phyloP scores from a whole-genome alignment of 2,329 filamentous ascomycete genomes.

The Elsinoe batatas region DNA sequence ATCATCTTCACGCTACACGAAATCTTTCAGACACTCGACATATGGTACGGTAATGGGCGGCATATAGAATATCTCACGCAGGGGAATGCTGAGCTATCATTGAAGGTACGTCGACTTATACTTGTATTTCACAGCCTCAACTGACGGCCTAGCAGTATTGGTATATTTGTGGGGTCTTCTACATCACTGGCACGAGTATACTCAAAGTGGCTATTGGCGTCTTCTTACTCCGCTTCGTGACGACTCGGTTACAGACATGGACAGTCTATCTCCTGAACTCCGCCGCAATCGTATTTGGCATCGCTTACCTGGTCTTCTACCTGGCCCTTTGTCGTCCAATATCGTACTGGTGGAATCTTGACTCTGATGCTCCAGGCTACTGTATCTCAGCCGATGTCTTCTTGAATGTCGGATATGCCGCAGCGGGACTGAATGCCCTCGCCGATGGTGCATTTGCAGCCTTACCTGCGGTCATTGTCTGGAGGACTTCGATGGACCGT shows the following conservation, averaged over 20 bases:
- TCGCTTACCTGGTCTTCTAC: conserved; percentile 42
- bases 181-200: conserved; percentile 38
- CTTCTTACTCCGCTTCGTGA: conserved; percentile 45
- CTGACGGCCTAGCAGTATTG: conserved; percentile 30
- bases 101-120: background rate
- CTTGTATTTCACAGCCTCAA: background rate
- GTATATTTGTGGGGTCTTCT: conserved; percentile 48
- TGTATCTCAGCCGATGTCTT: conserved; percentile 40
- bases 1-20: conserved; percentile 27
- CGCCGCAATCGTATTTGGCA: conserved; percentile 35
- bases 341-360: conserved; percentile 41
- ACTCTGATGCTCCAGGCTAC: conserved; percentile 29
- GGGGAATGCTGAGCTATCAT: conserved; percentile 10
- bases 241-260: conserved; percentile 34
- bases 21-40: conserved; percentile 25
- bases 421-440: conserved; percentile 30
- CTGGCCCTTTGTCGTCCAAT: conserved; percentile 46
- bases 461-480: conserved; percentile 34
- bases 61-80: conserved; percentile 19
- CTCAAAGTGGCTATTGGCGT: conserved; percentile 44
- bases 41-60: conserved; percentile 26
- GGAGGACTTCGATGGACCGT: conserved; percentile 31
- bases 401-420: conserved; percentile 30
- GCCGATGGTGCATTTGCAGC: conserved; percentile 35
- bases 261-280: conserved; percentile 38